A percentile compares a stretch with the other conserved stretches of the same genome.
Conservation (phyloP, 352 stramenopile genomes). For the Pythium aquatile region DNA sequence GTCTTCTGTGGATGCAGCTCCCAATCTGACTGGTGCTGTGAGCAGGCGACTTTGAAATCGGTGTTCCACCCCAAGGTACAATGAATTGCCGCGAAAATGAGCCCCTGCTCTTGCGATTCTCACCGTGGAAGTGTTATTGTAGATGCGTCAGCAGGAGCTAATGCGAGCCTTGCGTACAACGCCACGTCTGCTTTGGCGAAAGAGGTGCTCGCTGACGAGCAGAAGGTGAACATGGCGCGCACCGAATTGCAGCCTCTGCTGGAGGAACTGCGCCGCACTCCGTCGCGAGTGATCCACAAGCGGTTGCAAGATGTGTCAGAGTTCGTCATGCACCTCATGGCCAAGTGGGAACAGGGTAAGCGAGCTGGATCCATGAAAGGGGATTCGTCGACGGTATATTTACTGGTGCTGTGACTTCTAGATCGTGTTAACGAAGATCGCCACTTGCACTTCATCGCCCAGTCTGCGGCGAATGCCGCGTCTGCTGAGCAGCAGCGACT, state of each 20-base stretch:
- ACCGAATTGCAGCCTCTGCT: constrained; percentile 66
- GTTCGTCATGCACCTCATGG: constrained; percentile 62
- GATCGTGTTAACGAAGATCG: constrained; percentile 27
- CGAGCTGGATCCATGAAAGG: no score
- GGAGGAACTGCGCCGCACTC: constrained; percentile 51
- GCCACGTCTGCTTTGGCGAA: constrained; percentile 26
- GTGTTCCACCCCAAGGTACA: constrained; percentile 1
- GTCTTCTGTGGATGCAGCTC: no score
- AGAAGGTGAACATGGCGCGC: constrained; percentile 56
- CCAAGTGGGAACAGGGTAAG: constrained; percentile 71
- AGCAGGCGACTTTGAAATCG: constrained; percentile 13
- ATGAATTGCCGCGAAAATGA: no score
- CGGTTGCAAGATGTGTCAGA: constrained; percentile 75
- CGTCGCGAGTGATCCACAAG: constrained; percentile 68
- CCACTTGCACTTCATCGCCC: constrained; percentile 26
- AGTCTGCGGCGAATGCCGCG: constrained; percentile 18
- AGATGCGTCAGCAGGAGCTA: neutral
- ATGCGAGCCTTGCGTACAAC: constrained; percentile 3
- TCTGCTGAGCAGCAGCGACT: constrained; percentile 12
- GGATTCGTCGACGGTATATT: neutral
- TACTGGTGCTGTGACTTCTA: neutral
- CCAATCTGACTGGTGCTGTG: neutral
- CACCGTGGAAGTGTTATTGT: neutral
- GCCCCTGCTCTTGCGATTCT: no score
- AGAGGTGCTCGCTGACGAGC: constrained; percentile 50